phyloP scores from a whole-genome alignment of 495 filamentous ascomycete species.

The Aspergillus diversus region DNA sequence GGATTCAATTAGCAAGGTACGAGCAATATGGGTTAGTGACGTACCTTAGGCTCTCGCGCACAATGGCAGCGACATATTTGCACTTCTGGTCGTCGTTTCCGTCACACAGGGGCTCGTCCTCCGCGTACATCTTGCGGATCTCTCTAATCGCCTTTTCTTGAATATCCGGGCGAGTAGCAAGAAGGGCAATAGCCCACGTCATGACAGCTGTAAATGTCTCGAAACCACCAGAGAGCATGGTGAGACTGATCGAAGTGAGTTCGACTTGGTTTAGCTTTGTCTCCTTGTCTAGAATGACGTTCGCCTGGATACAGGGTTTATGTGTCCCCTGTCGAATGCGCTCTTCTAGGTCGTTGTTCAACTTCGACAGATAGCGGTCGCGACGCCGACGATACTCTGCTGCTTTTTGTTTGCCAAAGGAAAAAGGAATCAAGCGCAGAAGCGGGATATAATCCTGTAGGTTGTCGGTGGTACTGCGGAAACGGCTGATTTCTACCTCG shows the following conservation, averaged over 20 bases:
- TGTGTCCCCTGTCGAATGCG: conserved; percentile 45
- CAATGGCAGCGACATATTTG: conserved; percentile 45
- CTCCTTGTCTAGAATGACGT: conserved; percentile 52
- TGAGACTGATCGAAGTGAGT: conserved; percentile 49
- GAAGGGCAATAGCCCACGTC: conserved; percentile 46
- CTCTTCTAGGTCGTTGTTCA: background rate
- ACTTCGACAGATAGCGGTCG: background rate
- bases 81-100: conserved; percentile 39
- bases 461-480: conserved; percentile 52
- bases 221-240: conserved; percentile 41
- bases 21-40: too few relatives aligned
- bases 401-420: conserved; percentile 40
- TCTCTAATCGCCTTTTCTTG: conserved; percentile 55
- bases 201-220: conserved; percentile 48
- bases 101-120: conserved; percentile 39
- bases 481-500: conserved; percentile 47
- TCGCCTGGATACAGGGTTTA: conserved; percentile 54
- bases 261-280: conserved; percentile 49
- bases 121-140: conserved; percentile 42
- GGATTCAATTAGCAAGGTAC: too few relatives aligned
- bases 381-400: background rate
- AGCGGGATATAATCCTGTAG: conserved; percentile 53
- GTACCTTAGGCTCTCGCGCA: conserved; percentile 56
- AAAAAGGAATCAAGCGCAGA: conserved; percentile 44
- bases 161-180: conserved; percentile 49